Base-by-base conservation (phyloP, 371 early-diverging fungal genomes). In the Lichtheimia ramosa region DNA sequence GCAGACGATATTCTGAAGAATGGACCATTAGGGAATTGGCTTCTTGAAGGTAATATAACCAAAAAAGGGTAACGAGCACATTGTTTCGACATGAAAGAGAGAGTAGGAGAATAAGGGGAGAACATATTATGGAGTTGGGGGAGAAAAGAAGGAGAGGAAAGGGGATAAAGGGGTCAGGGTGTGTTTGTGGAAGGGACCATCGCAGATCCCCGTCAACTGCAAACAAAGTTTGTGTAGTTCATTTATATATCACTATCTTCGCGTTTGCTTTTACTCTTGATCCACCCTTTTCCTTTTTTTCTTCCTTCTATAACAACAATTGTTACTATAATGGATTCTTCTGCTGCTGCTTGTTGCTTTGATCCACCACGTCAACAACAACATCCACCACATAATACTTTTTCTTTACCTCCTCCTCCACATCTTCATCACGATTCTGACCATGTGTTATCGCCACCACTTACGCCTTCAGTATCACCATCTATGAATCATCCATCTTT, bases 381-480 rank as follows among this genome's bases (percentile, higher is more conserved):
- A 34, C 54, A 43, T 42, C 57, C 25, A 41, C 28, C 34, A 23
- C 34, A 34, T 41, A n/a, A 15, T 51, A 24, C 48, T 43, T 41
- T 54, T 27, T 54, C 46, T 14, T 51, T 48, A 5, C 56, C 55
- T 41, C 59, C 56, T 25, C 56, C 51, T 34, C 42, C 58, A 40
- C 24, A 27, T 43, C 50, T 39, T 21, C 58, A 52, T 34, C 58
- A 52, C 43, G 67, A 73, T 42, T 58, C 68, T 25, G 68, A 71
- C 28, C 60, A 68, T 43, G 74, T 73, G n/a, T 59, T 77, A 42
- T 77, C 77, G 54, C 77, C 77, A 25, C 77, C 77, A 15, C 61
- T 73, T 43, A 77, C 77, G 34, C 77, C 77, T 28, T 69, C 77
- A 21, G 53, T 76, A 23, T 64, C 77, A 21, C 77, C 67, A 21